These are phyloP conservation scores for Annulohypoxylon bovei DNA, from an alignment of 495 filamentous ascomycete genomes.

Conservation along the genomic window DNA sequence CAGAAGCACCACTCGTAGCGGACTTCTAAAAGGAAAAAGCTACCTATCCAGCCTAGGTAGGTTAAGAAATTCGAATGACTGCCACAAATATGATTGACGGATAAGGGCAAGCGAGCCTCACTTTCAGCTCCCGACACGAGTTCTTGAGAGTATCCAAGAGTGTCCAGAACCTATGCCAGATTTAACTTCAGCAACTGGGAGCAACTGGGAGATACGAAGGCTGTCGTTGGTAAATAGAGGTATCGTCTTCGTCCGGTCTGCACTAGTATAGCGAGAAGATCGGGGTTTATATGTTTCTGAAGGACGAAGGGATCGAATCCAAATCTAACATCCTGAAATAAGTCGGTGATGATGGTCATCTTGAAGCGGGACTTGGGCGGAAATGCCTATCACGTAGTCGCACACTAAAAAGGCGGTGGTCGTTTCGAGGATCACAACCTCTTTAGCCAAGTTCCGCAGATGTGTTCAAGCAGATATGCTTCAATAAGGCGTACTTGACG, in stretches of 20 bases:
- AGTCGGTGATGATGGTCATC: neutral
- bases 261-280: neutral
- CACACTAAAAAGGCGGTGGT: constrained; percentile 15
- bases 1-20: too few relatives aligned
- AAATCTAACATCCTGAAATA: neutral
- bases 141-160: too few relatives aligned
- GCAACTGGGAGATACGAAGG: too few relatives aligned
- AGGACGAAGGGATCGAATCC: neutral
- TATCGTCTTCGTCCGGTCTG: neutral
- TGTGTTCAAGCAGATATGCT: neutral
- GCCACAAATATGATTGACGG: too few relatives aligned
- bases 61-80: too few relatives aligned
- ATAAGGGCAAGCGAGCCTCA: too few relatives aligned
- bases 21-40: too few relatives aligned
- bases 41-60: too few relatives aligned
- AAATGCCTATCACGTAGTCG: neutral
- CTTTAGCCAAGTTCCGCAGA: constrained; percentile 1
- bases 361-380: neutral
- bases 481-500: neutral
- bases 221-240: neutral
- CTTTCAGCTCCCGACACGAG: too few relatives aligned
- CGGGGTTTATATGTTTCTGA: neutral
- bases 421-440: constrained; percentile 1
- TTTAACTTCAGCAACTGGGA: too few relatives aligned
- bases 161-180: too few relatives aligned